These are phyloP conservation scores for Cylindrotheca closterium DNA, from an alignment of 108 stramenopile species.

Conservation along the genomic window DNA sequence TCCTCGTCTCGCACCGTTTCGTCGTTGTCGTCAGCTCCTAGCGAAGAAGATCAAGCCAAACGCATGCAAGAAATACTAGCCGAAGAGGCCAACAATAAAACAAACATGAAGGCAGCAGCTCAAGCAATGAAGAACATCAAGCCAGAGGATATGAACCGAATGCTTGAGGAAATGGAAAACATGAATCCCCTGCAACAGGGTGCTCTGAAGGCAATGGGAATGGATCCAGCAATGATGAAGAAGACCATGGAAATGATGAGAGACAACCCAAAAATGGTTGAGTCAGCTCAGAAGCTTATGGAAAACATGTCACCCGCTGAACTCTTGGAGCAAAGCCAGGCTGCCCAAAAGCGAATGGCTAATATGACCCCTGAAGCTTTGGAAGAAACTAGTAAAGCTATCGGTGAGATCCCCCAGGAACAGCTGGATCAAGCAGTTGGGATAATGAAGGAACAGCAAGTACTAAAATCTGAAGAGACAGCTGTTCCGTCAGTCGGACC, in stretches of 20 bases:
- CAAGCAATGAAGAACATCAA: conserved; percentile 64
- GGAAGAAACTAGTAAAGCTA: conserved; percentile 43
- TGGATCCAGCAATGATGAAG: conserved; percentile 62
- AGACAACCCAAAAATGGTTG: conserved; percentile 69
- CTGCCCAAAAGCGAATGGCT: conserved; percentile 57
- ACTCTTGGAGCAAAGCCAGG: conserved; percentile 52
- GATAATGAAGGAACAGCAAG: conserved; percentile 12
- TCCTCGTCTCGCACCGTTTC: too few relatives aligned
- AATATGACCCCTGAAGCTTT: conserved; percentile 54
- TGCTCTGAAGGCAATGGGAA: conserved; percentile 65
- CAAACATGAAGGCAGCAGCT: conserved; percentile 47
- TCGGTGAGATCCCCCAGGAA: conserved; percentile 33
- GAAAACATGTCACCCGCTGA: conserved; percentile 60
- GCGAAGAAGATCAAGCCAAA: background rate
- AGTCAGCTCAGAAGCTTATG: conserved; percentile 61
- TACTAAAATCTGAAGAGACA: background rate
- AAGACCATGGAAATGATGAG: conserved; percentile 76
- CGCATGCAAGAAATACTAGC: background rate
- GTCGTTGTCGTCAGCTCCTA: too few relatives aligned
- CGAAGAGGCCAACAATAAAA: background rate
- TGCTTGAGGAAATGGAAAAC: conserved; percentile 66
- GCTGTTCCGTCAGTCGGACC: conserved; percentile 26
- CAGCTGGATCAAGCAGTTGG: conserved; percentile 29
- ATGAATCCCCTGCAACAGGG: conserved; percentile 53
- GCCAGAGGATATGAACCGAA: conserved; percentile 55